Conservation (phyloP, 257 asterid species). For the Gentiana straminea region DNA sequence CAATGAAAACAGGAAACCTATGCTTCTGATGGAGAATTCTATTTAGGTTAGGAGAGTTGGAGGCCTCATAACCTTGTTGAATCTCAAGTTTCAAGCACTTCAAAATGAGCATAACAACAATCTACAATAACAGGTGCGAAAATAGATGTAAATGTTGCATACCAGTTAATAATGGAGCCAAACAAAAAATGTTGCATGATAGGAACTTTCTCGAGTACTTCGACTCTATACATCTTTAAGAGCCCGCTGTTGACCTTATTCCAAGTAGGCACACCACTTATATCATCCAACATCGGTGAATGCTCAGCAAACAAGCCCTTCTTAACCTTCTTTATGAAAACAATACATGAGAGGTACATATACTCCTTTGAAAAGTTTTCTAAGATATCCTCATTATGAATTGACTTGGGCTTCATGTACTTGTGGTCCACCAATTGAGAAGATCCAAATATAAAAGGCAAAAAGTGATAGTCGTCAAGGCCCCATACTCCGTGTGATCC, state of each 20-base stretch:
- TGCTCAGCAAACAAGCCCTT: slow-evolving; percentile 92
- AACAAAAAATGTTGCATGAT: slow-evolving; percentile 95
- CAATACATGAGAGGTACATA: slow-evolving; percentile 68
- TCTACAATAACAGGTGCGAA: background rate
- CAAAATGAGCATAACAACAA: too few relatives aligned
- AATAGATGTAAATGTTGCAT: slow-evolving; percentile 15
- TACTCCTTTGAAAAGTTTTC: slow-evolving; percentile 73
- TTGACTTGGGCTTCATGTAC: slow-evolving; percentile 94
- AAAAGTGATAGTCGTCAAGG: slow-evolving; percentile 87
- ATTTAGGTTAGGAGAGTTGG: too few relatives aligned
- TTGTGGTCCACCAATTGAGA: slow-evolving; percentile 91
- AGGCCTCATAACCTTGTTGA: too few relatives aligned
- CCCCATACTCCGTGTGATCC: slow-evolving; percentile 99
- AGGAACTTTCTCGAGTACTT: slow-evolving; percentile 91
- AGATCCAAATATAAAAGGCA: slow-evolving; percentile 84
- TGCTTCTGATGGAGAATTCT: too few relatives aligned
- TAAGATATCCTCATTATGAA: slow-evolving; percentile 80
- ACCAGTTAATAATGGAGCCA: slow-evolving; percentile 87
- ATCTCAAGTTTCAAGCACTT: too few relatives aligned
- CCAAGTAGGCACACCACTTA: slow-evolving; percentile 89
- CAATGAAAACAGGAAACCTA: too few relatives aligned
- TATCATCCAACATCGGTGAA: slow-evolving; percentile 95
- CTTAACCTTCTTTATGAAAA: slow-evolving; percentile 77
- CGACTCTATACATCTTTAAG: slow-evolving; percentile 87
- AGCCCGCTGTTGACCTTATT: slow-evolving; percentile 84